Evolutionary conservation across 331 rosid genomes (phyloP).

Genomic region (Cydonia oblonga): DNA sequence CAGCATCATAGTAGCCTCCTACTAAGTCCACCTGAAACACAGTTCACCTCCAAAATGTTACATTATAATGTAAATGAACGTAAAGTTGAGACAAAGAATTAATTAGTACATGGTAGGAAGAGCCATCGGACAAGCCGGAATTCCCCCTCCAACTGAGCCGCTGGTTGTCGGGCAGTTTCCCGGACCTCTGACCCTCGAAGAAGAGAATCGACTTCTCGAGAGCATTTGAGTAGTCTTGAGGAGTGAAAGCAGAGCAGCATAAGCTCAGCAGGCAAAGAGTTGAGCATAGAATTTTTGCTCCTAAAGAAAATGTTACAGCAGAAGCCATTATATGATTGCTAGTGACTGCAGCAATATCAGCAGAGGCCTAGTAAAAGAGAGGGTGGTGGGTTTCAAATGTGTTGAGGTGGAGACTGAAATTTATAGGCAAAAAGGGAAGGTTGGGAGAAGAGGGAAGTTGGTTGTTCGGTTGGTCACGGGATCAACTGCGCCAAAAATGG

Average conservation of each 20-base stretch:
- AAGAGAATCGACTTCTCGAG: constrained; percentile 75
- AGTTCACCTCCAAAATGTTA: constrained; percentile 3
- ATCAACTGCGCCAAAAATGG: constrained; percentile 47
- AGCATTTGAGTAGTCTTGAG: constrained; percentile 49
- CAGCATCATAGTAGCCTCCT: constrained; percentile 96
- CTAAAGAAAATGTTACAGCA: constrained; percentile 10
- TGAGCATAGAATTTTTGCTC: constrained; percentile 15
- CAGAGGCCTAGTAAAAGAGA: background rate
- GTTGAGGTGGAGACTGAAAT: constrained; percentile 3
- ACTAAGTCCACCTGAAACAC: constrained; percentile 62
- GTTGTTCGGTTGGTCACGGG: constrained; percentile 52
- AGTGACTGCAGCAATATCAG: background rate
- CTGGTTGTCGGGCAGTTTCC: constrained; percentile 61
- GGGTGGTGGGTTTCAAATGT: background rate
- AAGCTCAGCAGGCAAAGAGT: constrained; percentile 17
- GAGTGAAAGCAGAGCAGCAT: constrained; percentile 39
- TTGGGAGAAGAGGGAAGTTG: constrained; percentile 14
- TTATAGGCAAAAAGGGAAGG: constrained; percentile 15
- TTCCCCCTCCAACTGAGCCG: constrained; percentile 55
- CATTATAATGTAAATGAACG: background rate
- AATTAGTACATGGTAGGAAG: constrained; percentile 51
- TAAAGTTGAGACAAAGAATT: background rate
- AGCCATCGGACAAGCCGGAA: constrained; percentile 82
- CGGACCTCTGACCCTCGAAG: constrained; percentile 85
- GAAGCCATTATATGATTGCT: constrained; percentile 16